A percentile compares a stretch with the other conserved stretches of the same genome.
phyloP scores from a whole-genome alignment of 345 rosid genomes.

The Ailanthus altissimus region DNA sequence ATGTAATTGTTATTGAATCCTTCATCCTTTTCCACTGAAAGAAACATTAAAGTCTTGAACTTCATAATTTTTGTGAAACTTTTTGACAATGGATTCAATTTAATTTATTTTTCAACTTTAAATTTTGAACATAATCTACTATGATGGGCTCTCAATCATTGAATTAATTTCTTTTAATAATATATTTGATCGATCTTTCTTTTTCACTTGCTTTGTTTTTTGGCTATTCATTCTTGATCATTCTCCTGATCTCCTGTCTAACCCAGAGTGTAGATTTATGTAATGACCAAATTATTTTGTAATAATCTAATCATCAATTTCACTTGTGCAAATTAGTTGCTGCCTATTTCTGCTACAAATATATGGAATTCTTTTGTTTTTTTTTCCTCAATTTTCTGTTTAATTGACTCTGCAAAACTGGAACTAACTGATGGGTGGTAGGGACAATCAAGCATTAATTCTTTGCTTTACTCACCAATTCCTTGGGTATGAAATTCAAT shows the following conservation, averaged over 20 bases:
- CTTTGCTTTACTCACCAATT: conserved; percentile 4
- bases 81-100: not conserved
- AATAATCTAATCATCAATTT: not conserved
- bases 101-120: not conserved
- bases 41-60: not conserved
- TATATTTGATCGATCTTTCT: too few species aligned
- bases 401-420: conserved; percentile 49
- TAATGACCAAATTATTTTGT: not conserved
- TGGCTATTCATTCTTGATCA: too few species aligned
- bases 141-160: too few species aligned
- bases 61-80: not conserved
- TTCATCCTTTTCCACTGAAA: not conserved
- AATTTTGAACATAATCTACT: too few species aligned
- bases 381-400: not conserved
- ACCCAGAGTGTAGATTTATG: not conserved
- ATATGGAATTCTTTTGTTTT: not conserved
- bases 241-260: not conserved
- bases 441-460: conserved; percentile 28
- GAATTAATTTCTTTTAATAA: too few species aligned
- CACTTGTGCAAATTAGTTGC: not conserved
- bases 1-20: too few species aligned
- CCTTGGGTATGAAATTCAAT: conserved; percentile 25
- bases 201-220: too few species aligned
- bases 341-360: not conserved
- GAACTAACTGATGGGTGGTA: conserved; percentile 98